phyloP scores from a whole-genome alignment of 768 basidiomycete species.

The Boletus rubroflammeus region DNA sequence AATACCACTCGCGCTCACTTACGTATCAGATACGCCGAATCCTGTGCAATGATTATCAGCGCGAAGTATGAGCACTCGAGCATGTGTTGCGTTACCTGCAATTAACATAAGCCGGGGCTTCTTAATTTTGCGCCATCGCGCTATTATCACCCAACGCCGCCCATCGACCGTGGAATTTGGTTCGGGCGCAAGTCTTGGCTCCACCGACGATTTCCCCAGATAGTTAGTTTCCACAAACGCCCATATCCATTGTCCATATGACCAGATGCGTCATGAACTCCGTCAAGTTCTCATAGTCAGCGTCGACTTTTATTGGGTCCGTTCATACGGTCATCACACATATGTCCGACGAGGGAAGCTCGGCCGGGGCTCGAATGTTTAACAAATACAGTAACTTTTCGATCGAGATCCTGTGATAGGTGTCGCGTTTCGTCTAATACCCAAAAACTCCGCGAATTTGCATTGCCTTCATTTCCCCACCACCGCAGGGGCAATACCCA shows the following conservation, averaged over 20 bases:
- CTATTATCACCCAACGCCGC: background rate
- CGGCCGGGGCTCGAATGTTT: background rate
- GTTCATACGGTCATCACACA: background rate
- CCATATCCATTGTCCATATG: background rate
- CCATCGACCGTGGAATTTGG: background rate
- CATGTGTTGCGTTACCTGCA: no score
- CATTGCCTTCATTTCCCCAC: background rate
- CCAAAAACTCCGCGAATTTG: constrained; percentile 1
- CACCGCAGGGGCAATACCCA: background rate
- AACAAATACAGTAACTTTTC: background rate
- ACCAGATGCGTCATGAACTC: background rate
- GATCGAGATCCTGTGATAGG: background rate
- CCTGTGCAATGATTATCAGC: no score
- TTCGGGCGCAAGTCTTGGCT: no score
- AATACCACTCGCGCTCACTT: background rate
- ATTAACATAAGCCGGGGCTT: background rate
- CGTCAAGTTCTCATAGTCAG: background rate
- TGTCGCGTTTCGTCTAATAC: background rate
- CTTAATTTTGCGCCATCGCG: background rate
- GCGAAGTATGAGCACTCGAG: background rate
- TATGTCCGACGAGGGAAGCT: background rate
- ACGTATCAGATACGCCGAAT: background rate
- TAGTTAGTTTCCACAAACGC: background rate
- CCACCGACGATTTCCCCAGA: background rate
- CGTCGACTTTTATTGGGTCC: background rate